A percentile compares a stretch with the other conserved stretches of the same genome.
phyloP scores from a whole-genome alignment of 176 grass and related monocot species.

The Hordeum vulgare region DNA sequence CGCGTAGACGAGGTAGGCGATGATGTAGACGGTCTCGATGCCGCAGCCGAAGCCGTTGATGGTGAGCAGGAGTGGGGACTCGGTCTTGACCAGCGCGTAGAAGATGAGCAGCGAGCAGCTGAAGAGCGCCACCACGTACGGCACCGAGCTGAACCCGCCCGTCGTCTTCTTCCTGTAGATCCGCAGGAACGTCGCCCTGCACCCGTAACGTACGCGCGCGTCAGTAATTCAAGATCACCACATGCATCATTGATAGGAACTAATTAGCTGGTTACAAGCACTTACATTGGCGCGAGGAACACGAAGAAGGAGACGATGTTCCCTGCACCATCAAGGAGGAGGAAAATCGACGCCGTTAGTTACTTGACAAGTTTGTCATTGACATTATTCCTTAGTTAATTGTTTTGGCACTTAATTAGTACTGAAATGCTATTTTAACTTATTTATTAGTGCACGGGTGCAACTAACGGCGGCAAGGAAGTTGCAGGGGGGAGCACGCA shows the following conservation, averaged over 20 bases:
- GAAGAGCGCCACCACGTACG: slow-evolving; percentile 90
- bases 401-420: neutral
- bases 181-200: slow-evolving; percentile 62
- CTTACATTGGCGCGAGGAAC: slow-evolving; percentile 87
- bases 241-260: too few species aligned
- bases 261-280: neutral
- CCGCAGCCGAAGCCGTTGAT: slow-evolving; percentile 75
- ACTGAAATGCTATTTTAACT: neutral
- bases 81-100: slow-evolving; percentile 72
- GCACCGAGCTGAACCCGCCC: slow-evolving; percentile 75
- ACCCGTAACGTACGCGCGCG: neutral
- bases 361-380: too few species aligned
- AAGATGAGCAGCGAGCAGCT: slow-evolving; percentile 88
- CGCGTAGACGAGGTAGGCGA: slow-evolving; percentile 61
- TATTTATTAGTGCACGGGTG: neutral
- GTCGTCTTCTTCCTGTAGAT: slow-evolving; percentile 69
- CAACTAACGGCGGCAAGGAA: neutral
- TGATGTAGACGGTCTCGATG: slow-evolving; percentile 64
- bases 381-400: neutral
- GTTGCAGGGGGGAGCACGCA: slow-evolving; percentile 14
- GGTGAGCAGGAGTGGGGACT: slow-evolving; percentile 53
- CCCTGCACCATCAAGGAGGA: slow-evolving; percentile 33
- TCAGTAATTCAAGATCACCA: neutral
- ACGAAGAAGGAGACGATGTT: slow-evolving; percentile 87
- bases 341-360: neutral